Evolutionary conservation across 108 stramenopile genomes (phyloP), one percentile per base, ranked within the genome.

Genomic region (Schizochytrium sp.): DNA sequence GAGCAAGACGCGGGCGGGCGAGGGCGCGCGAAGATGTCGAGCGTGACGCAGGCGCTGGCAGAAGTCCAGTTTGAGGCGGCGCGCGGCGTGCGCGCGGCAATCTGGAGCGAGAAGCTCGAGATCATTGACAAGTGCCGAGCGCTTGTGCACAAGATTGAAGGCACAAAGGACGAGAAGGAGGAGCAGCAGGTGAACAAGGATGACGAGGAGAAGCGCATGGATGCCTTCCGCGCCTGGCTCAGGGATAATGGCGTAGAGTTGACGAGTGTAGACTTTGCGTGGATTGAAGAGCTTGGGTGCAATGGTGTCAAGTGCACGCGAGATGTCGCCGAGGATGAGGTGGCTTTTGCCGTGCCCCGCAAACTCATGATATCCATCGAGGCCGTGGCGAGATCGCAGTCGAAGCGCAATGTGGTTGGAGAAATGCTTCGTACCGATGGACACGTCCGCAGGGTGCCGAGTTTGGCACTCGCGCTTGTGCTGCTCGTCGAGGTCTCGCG

Each of bases 311-410:
- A 16, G 23, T 83, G 76, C 76, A 83, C 45, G n/a, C 23, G 51
- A 6, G 76, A n/a, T 23, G 16, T 83, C 51, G 76, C 19, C 6
- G 48, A 83, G 25, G 51, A 53, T 45, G 51, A 83, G n/a, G 16
- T 53, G 19, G 76, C 76, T 21, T 83, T 83, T 53, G 51, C 76
- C 14, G 51, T 83, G 3, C 76, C 76, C 12, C 76, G 76, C n/a
- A 83, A 83, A 23, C 76, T 83, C 76, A 83, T 83, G 76, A 83
- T 83, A 8, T 19, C 45, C 48, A 45, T 83, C 23, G 76, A 83
- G 76, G 45, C 76, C 25, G 76, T 83, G 19, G 76, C 45, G 51
- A 69, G 63, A 23, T 69, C 63, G 25, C 14, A 69, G 41, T 69
- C 63, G 63, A 69, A 69, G 63, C 63, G 63, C 14, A 69, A 69